These are phyloP conservation scores for Cladosporium sp. DNA, from an alignment of 2,329 filamentous ascomycete species.

Conservation along the genomic window DNA sequence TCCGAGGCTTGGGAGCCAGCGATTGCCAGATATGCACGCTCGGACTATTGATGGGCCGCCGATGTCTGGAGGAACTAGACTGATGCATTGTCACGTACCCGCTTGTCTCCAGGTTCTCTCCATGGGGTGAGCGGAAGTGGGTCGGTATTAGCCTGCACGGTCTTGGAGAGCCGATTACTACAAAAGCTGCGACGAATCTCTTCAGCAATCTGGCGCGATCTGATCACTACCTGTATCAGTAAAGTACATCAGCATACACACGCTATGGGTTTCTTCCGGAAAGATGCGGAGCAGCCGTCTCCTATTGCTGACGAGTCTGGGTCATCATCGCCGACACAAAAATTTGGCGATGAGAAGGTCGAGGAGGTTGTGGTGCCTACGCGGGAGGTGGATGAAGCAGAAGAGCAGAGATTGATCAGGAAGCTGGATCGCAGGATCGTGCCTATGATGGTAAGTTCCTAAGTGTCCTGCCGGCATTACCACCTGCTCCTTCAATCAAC, in stretches of 20 bases:
- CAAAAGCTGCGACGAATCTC: neutral
- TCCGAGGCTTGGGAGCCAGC: neutral
- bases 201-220: neutral
- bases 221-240: neutral
- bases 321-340: neutral
- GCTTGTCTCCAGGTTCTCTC: slow-evolving; percentile 5
- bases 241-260: neutral
- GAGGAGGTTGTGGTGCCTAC: neutral
- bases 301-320: neutral
- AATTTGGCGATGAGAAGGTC: neutral
- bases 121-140: slow-evolving; percentile 4
- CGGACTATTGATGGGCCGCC: slow-evolving; percentile 2
- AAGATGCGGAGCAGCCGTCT: neutral
- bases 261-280: neutral
- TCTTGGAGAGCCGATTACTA: slow-evolving; percentile 1
- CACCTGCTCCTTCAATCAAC: neutral
- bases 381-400: neutral
- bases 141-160: neutral
- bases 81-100: neutral
- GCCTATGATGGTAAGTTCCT: slow-evolving; percentile 5
- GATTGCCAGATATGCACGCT: neutral
- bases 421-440: slow-evolving; percentile 7
- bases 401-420: slow-evolving; percentile 5
- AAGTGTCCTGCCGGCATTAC: too few species aligned
- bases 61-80: neutral